Percentiles rank a stretch among this genome's conserved stretches.
These are phyloP conservation scores for Crithidia bombi DNA, from an alignment of 208 protist genomes.

Conservation along the genomic window DNA sequence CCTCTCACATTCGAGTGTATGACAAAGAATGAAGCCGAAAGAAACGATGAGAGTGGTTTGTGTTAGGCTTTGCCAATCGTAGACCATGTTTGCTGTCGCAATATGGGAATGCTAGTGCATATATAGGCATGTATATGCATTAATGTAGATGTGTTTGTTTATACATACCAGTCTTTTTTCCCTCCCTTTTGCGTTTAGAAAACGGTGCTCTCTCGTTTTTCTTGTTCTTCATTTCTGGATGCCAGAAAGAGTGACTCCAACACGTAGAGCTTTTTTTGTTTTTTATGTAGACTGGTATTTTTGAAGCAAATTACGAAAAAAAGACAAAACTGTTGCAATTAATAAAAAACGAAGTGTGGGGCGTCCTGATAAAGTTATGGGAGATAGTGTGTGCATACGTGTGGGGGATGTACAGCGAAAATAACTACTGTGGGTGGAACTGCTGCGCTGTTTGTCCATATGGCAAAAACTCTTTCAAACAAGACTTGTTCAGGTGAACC, in stretches of 20 bases:
- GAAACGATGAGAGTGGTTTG: not conserved
- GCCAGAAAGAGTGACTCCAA: not conserved
- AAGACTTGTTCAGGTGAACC: too few relatives aligned
- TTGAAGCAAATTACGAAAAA: conserved; percentile 12
- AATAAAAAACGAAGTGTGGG: not conserved
- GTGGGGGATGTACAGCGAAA: too few relatives aligned
- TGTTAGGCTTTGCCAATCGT: too few relatives aligned
- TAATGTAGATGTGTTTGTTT: not conserved
- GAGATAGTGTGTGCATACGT: too few relatives aligned
- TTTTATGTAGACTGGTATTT: not conserved
- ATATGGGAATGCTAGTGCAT: not conserved
- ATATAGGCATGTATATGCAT: not conserved
- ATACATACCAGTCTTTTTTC: not conserved
- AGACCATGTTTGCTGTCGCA: too few relatives aligned
- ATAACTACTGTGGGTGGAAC: too few relatives aligned
- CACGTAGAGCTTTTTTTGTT: conserved; percentile 9
- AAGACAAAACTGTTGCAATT: conserved; percentile 1
- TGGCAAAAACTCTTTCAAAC: too few relatives aligned
- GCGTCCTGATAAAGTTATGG: too few relatives aligned
- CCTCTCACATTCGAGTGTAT: not conserved
- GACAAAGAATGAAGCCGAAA: not conserved
- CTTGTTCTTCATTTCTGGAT: not conserved
- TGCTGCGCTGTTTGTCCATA: too few relatives aligned
- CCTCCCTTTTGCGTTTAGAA: not conserved
- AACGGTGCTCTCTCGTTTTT: not conserved